Percentiles rank a stretch among this genome's conserved stretches.
phyloP scores from a whole-genome alignment of 2,329 filamentous ascomycete genomes.

The Pseudogymnoascus sp. region DNA sequence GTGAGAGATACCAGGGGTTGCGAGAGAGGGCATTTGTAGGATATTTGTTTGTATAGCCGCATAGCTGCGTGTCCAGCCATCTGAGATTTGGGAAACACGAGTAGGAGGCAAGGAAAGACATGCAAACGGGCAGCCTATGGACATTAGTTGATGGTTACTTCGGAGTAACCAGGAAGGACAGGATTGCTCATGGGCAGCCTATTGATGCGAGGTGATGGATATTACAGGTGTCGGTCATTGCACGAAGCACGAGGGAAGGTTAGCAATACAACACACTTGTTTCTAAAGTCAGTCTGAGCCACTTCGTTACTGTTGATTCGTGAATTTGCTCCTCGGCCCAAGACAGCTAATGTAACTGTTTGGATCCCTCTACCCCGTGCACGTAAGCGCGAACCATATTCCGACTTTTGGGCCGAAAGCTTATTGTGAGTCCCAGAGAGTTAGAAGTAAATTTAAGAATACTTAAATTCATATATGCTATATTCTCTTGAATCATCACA shows the following conservation, averaged over 20 bases:
- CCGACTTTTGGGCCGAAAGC: no score
- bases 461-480: background rate
- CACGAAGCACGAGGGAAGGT: background rate
- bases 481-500: constrained; percentile 11
- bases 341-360: background rate
- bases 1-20: no score
- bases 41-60: background rate
- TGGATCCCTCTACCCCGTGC: background rate
- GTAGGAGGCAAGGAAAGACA: no score
- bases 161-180: background rate
- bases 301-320: background rate
- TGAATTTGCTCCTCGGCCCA: background rate
- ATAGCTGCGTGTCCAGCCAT: background rate
- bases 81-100: background rate
- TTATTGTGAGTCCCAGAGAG: background rate
- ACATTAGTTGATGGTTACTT: background rate
- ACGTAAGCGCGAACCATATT: background rate
- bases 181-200: background rate
- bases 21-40: background rate
- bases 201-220: background rate
- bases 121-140: background rate
- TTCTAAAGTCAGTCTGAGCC: background rate
- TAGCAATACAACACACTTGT: background rate
- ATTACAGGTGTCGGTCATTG: background rate
- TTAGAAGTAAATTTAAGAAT: background rate